These are phyloP conservation scores for Candida neerlandica DNA, from an alignment of 1,139 yeast genomes.

Conservation along the genomic window DNA sequence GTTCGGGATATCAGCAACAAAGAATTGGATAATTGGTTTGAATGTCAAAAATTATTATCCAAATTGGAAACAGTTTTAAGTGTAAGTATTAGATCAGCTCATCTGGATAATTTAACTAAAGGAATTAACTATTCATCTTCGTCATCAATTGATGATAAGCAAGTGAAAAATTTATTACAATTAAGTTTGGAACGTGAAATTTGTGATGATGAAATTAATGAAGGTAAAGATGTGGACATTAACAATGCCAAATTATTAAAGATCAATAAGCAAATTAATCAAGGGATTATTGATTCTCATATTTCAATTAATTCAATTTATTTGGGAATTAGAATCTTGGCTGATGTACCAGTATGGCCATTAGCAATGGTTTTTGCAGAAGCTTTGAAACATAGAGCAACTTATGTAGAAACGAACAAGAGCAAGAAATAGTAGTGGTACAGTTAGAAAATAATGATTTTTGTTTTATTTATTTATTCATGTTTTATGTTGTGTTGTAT, in stretches of 20 bases:
- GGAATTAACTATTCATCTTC: conserved; percentile 7
- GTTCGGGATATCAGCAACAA: conserved; percentile 36
- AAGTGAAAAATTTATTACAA: conserved; percentile 9
- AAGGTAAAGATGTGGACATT: conserved; percentile 10
- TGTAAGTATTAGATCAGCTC: conserved; percentile 32
- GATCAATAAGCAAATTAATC: conserved; percentile 33
- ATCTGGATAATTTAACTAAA: conserved; percentile 56
- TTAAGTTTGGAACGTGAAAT: conserved; percentile 15
- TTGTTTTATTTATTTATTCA: not conserved
- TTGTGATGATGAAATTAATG: conserved; percentile 15
- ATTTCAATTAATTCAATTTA: conserved; percentile 60
- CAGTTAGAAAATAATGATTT: not conserved
- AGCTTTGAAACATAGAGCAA: conserved; percentile 69
- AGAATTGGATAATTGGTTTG: conserved; percentile 53
- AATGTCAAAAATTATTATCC: conserved; percentile 52
- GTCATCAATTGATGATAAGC: conserved; percentile 6
- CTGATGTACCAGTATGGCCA: conserved; percentile 87
- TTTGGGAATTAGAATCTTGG: conserved; percentile 70
- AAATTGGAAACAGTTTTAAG: conserved; percentile 55
- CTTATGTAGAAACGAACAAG: conserved; percentile 21
- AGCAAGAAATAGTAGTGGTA: not conserved
- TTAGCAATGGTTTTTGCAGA: conserved; percentile 75
- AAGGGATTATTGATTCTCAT: conserved; percentile 38
- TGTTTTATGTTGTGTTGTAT: not conserved
- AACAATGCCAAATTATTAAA: conserved; percentile 11